Evolutionary conservation across 345 rosid genomes (phyloP), one percentile per base, ranked within the genome.

Genomic region (Gynandropsis gynandra): DNA sequence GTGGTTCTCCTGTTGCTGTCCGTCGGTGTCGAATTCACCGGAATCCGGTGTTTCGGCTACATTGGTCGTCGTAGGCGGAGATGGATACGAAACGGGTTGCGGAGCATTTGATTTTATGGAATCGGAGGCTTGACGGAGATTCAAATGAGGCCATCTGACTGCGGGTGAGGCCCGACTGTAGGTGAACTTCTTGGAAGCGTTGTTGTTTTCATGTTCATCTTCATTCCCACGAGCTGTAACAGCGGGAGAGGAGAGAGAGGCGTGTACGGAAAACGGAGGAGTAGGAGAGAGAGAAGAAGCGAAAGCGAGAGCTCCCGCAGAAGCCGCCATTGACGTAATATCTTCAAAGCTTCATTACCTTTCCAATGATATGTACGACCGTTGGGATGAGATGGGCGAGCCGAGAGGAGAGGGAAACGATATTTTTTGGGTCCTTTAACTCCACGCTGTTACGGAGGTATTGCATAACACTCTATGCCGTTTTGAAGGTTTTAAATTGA

Each of bases 101-200:
- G 75, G 37, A 1, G 55, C 76, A 13, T 72, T 48, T 21, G 74
- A 52, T 13, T 0, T 42, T 49, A 6, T 49, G 43, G 72, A 67
- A 36, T 82, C 72, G 62, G 52, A 51, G 8, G 66, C 51, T 33
- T 78, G 74, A 15, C 72, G 48, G 67, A 76, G 70, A 44, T 80
- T 75, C 55, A 92, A 83, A 62, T 79, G 85, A 17, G 98, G 98
- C 96, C 96, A 92, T 62, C 98, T 75, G 8, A 82, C 77, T 1
- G 96, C 76, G 2, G 96, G 95, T 20, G 87, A 80, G 52, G 96
- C 96, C 79, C 92, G 76, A 53, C 79, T 74, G 58, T 90, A 90
- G 58, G 74, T 84, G 67, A 90, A 90, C 17, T 72, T 69, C 46
- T 70, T 68, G 4, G 62, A 11, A 4, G 38, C 40, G 37, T 7